These are phyloP conservation scores for Agarophyton chilense DNA, from an alignment of 23 red algal species.

Conservation along the genomic window DNA sequence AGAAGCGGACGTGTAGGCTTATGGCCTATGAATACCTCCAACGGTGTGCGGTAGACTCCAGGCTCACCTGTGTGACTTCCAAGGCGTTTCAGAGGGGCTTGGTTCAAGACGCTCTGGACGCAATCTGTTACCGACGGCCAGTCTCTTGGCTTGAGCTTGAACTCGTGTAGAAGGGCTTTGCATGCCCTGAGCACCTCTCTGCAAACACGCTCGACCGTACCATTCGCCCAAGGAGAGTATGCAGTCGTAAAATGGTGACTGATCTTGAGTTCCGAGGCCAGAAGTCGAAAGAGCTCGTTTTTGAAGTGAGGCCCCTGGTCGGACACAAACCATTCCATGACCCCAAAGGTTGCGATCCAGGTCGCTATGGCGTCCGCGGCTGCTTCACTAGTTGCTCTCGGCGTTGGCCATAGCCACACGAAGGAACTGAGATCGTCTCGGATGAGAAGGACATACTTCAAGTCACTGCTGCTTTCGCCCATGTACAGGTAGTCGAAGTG, in stretches of 20 bases:
- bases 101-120: constrained; percentile 16
- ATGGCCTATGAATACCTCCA: constrained; percentile 34
- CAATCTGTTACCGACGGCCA: neutral
- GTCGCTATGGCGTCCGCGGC: too few species aligned
- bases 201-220: constrained; percentile 10
- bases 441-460: too few species aligned
- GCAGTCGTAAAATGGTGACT: constrained; percentile 42
- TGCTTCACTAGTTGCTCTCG: too few species aligned
- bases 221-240: constrained; percentile 63
- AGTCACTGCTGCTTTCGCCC: too few species aligned
- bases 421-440: too few species aligned
- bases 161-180: constrained; percentile 21
- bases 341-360: too few species aligned
- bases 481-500: too few species aligned
- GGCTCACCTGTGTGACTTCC: neutral
- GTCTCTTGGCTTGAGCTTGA: neutral
- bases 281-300: neutral
- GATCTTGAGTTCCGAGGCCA: neutral
- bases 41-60: constrained; percentile 12
- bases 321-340: too few species aligned
- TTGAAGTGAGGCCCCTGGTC: constrained; percentile 10
- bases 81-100: constrained; percentile 33
- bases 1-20: constrained; percentile 38
- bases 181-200: constrained; percentile 15
- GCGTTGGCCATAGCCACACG: too few species aligned